Conservation (phyloP, 2,329 filamentous ascomycete species). For the Penicillium sp. region DNA sequence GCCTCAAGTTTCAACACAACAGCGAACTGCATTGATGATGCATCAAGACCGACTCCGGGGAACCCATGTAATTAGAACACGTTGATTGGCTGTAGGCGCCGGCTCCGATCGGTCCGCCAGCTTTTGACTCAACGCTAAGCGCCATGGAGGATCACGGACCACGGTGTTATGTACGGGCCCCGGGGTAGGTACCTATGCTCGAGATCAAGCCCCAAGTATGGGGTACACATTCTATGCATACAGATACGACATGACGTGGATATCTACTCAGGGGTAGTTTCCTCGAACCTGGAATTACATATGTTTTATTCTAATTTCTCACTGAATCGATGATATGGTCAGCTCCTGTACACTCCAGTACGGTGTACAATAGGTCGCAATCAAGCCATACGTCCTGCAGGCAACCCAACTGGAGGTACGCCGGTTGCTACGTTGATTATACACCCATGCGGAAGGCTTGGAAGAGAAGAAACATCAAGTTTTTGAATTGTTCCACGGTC, state of each 20-base stretch:
- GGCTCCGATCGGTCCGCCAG: slow-evolving; percentile 14
- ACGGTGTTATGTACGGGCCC: too few species aligned
- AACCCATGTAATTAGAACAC: slow-evolving; percentile 10
- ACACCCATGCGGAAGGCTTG: neutral
- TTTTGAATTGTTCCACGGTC: neutral
- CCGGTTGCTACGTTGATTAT: neutral
- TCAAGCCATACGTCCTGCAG: too few species aligned
- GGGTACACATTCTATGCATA: neutral
- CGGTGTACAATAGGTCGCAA: too few species aligned
- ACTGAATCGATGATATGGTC: too few species aligned
- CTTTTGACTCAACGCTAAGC: slow-evolving; percentile 7
- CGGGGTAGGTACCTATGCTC: too few species aligned
- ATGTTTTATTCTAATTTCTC: too few species aligned
- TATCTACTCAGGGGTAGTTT: too few species aligned
- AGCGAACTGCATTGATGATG: slow-evolving; percentile 10
- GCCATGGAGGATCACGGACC: neutral
- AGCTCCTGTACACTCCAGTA: neutral
- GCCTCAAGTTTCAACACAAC: neutral
- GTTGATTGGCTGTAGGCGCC: slow-evolving; percentile 15
- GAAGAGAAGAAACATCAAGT: neutral
- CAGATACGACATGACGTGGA: neutral
- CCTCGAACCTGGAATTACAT: too few species aligned
- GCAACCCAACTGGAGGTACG: too few species aligned
- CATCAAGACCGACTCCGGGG: slow-evolving; percentile 14
- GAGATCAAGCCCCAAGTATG: neutral